These are phyloP conservation scores for Coemansia sp. DNA, from an alignment of 192 early-diverging fungal genomes.

Conservation along the genomic window DNA sequence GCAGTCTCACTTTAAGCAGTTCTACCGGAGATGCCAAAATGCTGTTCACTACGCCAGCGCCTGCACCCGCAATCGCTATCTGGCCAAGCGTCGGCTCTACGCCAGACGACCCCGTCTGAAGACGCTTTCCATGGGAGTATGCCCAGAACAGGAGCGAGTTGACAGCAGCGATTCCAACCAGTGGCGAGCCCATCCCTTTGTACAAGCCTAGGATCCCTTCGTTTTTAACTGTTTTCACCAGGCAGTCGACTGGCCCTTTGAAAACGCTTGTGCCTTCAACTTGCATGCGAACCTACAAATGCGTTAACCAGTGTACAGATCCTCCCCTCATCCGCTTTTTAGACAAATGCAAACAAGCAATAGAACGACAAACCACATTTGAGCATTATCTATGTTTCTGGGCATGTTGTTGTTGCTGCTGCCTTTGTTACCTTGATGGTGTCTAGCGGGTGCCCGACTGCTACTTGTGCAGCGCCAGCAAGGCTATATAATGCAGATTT, in stretches of 20 bases:
- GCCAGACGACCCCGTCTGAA: conserved; percentile 54
- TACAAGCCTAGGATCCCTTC: conserved; percentile 78
- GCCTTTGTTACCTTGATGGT: conserved; percentile 66
- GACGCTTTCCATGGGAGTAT: conserved; percentile 64
- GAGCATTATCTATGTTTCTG: neutral
- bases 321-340: neutral
- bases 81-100: conserved; percentile 63
- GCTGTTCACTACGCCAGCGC: conserved; percentile 82
- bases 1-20: conserved; percentile 89
- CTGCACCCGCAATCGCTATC: conserved; percentile 74
- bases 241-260: conserved; percentile 77
- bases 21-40: conserved; percentile 91
- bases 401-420: neutral
- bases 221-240: conserved; percentile 75
- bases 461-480: conserved; percentile 68
- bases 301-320: neutral
- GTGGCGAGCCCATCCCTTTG: conserved; percentile 85
- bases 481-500: conserved; percentile 32
- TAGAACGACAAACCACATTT: too few species aligned
- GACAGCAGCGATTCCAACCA: conserved; percentile 79
- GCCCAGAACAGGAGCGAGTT: conserved; percentile 86
- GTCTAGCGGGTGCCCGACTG: conserved; percentile 80
- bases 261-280: conserved; percentile 61
- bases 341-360: neutral
- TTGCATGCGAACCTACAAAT: conserved; percentile 66